Evolutionary conservation across 352 stramenopile genomes (phyloP).

Genomic region (Globisporangium viniferum): DNA sequence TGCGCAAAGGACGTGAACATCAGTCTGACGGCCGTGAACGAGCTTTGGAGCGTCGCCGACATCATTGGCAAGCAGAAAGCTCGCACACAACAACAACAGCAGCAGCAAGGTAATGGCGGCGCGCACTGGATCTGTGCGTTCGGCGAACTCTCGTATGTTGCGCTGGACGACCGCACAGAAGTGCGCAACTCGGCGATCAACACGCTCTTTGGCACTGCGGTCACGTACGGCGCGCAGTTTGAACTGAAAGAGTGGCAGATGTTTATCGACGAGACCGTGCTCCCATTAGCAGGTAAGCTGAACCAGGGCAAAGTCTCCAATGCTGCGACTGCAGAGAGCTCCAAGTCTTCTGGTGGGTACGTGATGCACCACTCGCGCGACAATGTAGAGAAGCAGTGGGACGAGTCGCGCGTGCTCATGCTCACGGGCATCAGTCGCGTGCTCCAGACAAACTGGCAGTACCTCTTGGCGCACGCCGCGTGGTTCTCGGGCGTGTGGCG

Average conservation of each 20-base stretch:
- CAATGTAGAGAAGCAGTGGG: constrained; percentile 96
- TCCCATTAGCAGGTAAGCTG: constrained; percentile 82
- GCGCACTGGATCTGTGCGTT: constrained; percentile 70
- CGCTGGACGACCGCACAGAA: constrained; percentile 91
- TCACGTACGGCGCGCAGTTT: constrained; percentile 93
- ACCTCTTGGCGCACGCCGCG: constrained; percentile 48
- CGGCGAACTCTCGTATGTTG: constrained; percentile 81
- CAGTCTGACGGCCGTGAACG: constrained; percentile 95
- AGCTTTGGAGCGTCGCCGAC: constrained; percentile 93
- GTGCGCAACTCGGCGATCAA: constrained; percentile 97
- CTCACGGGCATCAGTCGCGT: constrained; percentile 93
- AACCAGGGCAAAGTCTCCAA: constrained; percentile 29
- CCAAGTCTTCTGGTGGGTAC: constrained; percentile 25
- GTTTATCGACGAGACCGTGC: constrained; percentile 93
- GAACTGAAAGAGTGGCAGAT: constrained; percentile 89
- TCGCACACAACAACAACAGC: constrained; percentile 2
- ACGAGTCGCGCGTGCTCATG: constrained; percentile 94
- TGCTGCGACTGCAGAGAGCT: neutral
- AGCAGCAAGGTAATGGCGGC: neutral
- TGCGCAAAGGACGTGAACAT: constrained; percentile 97
- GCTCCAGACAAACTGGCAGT: constrained; percentile 83
- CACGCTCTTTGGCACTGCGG: constrained; percentile 96
- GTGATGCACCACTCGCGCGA: constrained; percentile 96
- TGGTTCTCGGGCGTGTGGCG: constrained; percentile 72
- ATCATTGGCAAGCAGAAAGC: constrained; percentile 69